These are phyloP conservation scores for Neospora caninum DNA, from an alignment of 169 alveolate species.

Conservation along the genomic window DNA sequence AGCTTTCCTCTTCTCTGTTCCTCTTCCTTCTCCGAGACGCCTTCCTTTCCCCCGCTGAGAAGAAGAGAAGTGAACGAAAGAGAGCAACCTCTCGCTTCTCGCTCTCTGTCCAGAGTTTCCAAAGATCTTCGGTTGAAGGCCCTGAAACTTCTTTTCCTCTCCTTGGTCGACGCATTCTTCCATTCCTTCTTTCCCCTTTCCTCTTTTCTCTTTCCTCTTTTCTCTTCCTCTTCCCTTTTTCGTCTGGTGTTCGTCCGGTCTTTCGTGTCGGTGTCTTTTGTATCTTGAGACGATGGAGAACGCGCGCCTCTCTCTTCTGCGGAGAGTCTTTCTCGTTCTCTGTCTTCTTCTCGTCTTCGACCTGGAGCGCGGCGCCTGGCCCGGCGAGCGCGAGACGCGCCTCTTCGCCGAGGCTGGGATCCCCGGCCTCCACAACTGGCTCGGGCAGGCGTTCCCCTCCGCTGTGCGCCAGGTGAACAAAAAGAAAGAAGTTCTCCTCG, in stretches of 20 bases:
- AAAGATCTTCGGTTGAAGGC: no score
- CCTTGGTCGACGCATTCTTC: background rate
- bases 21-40: background rate
- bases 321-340: no score
- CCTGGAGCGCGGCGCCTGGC: background rate
- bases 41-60: background rate
- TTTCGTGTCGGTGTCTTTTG: no score
- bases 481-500: conserved; percentile 8
- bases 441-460: conserved; percentile 70
- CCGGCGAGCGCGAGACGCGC: background rate
- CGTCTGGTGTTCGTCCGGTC: background rate
- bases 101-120: no score
- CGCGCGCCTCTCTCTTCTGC: no score
- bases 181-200: background rate
- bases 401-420: conserved; percentile 68
- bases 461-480: conserved; percentile 68
- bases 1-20: no score
- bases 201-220: background rate
- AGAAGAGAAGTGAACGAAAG: background rate
- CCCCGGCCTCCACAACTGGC: conserved; percentile 76
- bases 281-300: no score
- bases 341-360: no score
- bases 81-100: no score
- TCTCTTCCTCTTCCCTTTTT: background rate
- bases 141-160: background rate